Base-by-base conservation (phyloP, 768 basidiomycete species). In the Lentinula boryana region DNA sequence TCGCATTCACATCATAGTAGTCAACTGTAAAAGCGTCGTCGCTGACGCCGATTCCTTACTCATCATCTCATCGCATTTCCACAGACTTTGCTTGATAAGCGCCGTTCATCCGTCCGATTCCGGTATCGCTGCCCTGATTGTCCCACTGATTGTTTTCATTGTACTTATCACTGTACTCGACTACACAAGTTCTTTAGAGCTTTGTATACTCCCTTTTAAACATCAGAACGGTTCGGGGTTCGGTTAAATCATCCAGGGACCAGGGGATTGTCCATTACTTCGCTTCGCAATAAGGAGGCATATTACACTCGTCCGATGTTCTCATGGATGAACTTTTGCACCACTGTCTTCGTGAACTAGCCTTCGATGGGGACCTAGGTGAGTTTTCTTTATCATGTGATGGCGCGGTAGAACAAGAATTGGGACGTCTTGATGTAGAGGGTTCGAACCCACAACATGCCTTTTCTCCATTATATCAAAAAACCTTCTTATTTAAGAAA, bases 361-460 rank as follows among this genome's bases (percentile, higher is more conserved):
- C 94, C 5, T 95, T 94, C 72, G 93, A 95, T 67, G 93, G 93
- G 5, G 91, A 95, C 70, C 78, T 92, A 46, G 93, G 93, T 95
- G 72, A 77, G 88, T 82, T 43, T 60, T 58, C 56, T 23, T 61
- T 32, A 60, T 71, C 72, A 75, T 71, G 69, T 73, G 73, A 73
- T 71, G 56, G 53, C 63, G 60, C 36, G 13, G 41, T 4, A 23
- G n/a, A 48, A 21, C 31, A 59, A 36, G 31, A n/a, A 10, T 50
- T 48, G 32, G 15, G 8, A 27, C 12, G 58, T 55, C 43, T 49
- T 32, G 50, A 62, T 56, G 63, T 58, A 60, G 65, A 66, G 75
- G 67, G 81, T 80, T 83, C 79, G 79, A 81, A 76, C 66, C 78
- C 77, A 74, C 60, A 35, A 58, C 65, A 51, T 60, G 51, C 56